Percentiles rank a stretch among this genome's conserved stretches.
Evolutionary conservation across 73 alveolate genomes (phyloP).

Genomic region (Paramecium octaurelia): DNA sequence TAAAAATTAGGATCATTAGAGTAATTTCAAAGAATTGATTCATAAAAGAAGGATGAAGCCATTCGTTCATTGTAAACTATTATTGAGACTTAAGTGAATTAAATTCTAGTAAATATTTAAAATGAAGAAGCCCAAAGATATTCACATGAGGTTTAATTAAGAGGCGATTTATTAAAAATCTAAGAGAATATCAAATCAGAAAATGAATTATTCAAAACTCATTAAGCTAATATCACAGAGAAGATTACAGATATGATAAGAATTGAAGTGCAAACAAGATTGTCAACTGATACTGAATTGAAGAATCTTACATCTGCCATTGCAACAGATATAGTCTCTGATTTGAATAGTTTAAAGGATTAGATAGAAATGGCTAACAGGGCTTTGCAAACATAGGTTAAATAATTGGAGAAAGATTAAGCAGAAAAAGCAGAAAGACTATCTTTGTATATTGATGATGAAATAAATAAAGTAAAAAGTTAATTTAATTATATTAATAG

Average conservation of each 20-base stretch:
- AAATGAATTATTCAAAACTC: conserved; percentile 38
- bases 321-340: conserved; percentile 58
- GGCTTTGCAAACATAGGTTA: not conserved
- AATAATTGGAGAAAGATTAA: conserved; percentile 3
- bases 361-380: conserved; percentile 24
- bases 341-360: conserved; percentile 49
- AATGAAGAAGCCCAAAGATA: conserved; percentile 53
- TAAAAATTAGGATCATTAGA: conserved; percentile 3
- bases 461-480: conserved; percentile 29
- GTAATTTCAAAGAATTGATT: not conserved
- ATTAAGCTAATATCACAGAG: conserved; percentile 47
- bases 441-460: conserved; percentile 49
- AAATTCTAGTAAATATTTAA: not conserved
- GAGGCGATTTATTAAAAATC: conserved; percentile 43
- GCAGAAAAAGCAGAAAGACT: conserved; percentile 44
- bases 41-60: conserved; percentile 48
- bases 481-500: not conserved
- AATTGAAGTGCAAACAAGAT: conserved; percentile 50
- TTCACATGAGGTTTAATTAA: conserved; percentile 35
- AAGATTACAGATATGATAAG: conserved; percentile 59
- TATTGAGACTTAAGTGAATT: conserved; percentile 47
- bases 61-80: not conserved
- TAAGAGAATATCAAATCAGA: conserved; percentile 48
- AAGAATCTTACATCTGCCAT: conserved; percentile 53
- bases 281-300: conserved; percentile 48